Percentiles rank a stretch among this genome's conserved stretches.
phyloP scores from a whole-genome alignment of 2,329 filamentous ascomycete genomes.

The Botrytis byssoidea region DNA sequence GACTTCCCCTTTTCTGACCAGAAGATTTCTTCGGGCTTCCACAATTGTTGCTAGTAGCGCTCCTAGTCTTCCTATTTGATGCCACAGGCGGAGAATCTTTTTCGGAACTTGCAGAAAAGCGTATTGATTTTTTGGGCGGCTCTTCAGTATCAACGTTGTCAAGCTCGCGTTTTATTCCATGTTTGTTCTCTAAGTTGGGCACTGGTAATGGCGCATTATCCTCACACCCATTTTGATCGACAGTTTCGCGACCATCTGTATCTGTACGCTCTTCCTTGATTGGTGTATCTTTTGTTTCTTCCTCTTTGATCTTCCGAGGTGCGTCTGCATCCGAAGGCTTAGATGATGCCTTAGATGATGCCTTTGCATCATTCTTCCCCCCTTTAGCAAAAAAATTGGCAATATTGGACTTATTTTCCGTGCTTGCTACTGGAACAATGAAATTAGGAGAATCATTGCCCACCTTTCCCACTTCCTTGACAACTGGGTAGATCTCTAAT shows the following conservation, averaged over 20 bases:
- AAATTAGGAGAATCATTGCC: constrained; percentile 86
- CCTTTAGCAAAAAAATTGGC: constrained; percentile 81
- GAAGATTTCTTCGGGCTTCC: constrained; percentile 30
- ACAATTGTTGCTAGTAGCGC: constrained; percentile 38
- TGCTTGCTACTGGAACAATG: constrained; percentile 77
- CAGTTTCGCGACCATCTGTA: constrained; percentile 28
- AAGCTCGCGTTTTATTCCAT: constrained; percentile 35
- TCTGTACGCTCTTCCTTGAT: constrained; percentile 33
- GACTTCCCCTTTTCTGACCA: constrained; percentile 34
- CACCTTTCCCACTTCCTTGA: constrained; percentile 88
- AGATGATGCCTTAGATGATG: constrained; percentile 16
- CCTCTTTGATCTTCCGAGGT: constrained; percentile 25
- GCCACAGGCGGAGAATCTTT: constrained; percentile 26
- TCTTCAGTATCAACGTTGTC: constrained; percentile 32
- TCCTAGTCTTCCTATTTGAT: constrained; percentile 33
- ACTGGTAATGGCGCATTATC: constrained; percentile 35
- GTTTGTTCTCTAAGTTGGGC: constrained; percentile 29
- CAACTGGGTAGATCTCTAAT: constrained; percentile 82
- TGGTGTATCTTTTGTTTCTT: constrained; percentile 20
- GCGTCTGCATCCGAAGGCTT: constrained; percentile 19
- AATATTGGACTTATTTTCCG: constrained; percentile 89
- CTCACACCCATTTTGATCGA: constrained; percentile 33
- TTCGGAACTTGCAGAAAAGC: constrained; percentile 28
- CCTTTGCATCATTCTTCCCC: constrained; percentile 26
- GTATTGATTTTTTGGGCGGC: constrained; percentile 32